These are phyloP conservation scores for Leishmania lainsoni DNA, from an alignment of 208 protist genomes.

Conservation along the genomic window DNA sequence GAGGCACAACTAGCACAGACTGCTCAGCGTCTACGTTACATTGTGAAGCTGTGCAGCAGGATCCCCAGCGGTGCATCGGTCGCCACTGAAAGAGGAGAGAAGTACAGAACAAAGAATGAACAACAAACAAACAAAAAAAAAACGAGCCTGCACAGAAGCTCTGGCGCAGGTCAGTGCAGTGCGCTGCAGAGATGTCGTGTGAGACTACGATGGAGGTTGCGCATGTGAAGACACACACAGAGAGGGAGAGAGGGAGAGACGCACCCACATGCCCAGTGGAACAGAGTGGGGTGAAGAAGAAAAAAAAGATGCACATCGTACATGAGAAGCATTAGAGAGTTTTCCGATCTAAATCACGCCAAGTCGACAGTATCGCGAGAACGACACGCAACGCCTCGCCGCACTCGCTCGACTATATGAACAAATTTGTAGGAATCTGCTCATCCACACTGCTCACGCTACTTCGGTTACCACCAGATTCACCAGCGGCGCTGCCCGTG, in stretches of 20 bases:
- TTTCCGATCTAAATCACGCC: background rate
- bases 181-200: background rate
- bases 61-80: background rate
- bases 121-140: background rate
- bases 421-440: slow-evolving; percentile 32
- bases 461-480: slow-evolving; percentile 23
- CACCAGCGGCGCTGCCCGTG: slow-evolving; percentile 10
- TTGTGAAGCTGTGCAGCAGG: background rate
- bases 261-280: background rate
- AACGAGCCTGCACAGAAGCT: background rate
- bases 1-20: background rate
- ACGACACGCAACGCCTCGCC: background rate
- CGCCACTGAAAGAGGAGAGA: background rate
- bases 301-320: background rate
- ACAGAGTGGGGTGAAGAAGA: background rate
- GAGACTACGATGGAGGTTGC: background rate
- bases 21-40: background rate
- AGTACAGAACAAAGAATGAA: no score
- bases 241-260: background rate
- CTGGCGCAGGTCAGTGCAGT: background rate
- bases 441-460: slow-evolving; percentile 33
- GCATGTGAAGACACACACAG: background rate
- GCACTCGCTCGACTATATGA: slow-evolving; percentile 5
- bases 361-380: background rate
- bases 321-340: background rate